phyloP scores from a whole-genome alignment of 306 rosid species.

The Sindora glabra region DNA sequence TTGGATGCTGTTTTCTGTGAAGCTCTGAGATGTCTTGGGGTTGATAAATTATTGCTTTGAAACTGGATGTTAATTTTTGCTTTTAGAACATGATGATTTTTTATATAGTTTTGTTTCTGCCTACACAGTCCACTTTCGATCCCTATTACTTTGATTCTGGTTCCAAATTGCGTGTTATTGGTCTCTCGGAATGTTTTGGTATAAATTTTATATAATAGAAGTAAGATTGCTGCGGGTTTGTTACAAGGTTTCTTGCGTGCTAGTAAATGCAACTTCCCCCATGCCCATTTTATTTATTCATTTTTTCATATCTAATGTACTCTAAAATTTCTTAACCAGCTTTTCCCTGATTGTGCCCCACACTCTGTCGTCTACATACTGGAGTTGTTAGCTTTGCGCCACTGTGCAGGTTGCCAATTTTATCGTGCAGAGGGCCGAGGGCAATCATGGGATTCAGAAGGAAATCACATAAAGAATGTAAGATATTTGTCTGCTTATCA shows the following conservation, averaged over 20 bases:
- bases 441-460: conserved; percentile 71
- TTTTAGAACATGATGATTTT: too few species aligned
- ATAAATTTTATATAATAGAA: not conserved
- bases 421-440: conserved; percentile 89
- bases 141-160: not conserved
- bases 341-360: conserved; percentile 89
- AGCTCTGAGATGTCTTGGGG: too few species aligned
- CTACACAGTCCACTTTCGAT: not conserved
- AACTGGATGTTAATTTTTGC: too few species aligned
- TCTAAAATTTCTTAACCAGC: conserved; percentile 42
- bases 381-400: conserved; percentile 58
- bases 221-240: not conserved
- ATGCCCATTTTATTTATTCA: not conserved
- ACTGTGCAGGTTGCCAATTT: conserved; percentile 90
- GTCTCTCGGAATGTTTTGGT: not conserved
- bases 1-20: too few species aligned
- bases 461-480: conserved; percentile 79
- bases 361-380: conserved; percentile 75
- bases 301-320: not conserved
- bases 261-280: not conserved
- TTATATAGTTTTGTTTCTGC: not conserved
- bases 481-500: too few species aligned
- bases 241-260: not conserved
- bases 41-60: too few species aligned
- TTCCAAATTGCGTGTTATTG: not conserved